These are phyloP conservation scores for Chara braunii DNA, from an alignment of 139 green algal species.

Conservation along the genomic window DNA sequence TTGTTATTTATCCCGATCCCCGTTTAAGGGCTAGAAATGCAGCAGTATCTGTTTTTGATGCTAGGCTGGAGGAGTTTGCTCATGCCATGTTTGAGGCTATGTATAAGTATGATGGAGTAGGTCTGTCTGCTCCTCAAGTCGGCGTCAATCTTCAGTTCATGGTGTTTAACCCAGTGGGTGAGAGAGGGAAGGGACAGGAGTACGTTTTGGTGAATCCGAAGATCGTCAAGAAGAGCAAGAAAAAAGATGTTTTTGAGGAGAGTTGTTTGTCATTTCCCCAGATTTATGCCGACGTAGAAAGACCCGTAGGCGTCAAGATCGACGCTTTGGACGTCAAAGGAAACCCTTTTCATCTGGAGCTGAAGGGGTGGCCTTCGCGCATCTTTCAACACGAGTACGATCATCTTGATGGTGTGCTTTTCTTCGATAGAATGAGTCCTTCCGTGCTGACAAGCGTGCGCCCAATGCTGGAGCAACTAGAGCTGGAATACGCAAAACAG, in stretches of 20 bases:
- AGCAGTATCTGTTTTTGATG: slow-evolving; percentile 66
- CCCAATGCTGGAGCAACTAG: too few species aligned
- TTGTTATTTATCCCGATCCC: slow-evolving; percentile 88
- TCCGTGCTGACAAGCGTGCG: too few species aligned
- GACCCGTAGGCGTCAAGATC: slow-evolving; percentile 58
- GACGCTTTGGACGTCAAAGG: slow-evolving; percentile 73
- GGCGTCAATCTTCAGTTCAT: slow-evolving; percentile 94
- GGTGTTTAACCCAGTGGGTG: slow-evolving; percentile 87
- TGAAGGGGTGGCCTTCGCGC: slow-evolving; percentile 68
- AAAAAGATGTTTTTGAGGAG: slow-evolving; percentile 45
- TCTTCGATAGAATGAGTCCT: too few species aligned
- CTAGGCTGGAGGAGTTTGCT: slow-evolving; percentile 59
- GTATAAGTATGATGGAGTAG: slow-evolving; percentile 90
- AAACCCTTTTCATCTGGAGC: slow-evolving; percentile 52
- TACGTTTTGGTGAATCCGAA: slow-evolving; percentile 87
- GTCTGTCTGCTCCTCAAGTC: slow-evolving; percentile 86
- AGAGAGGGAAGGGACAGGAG: slow-evolving; percentile 58
- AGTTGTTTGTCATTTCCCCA: slow-evolving; percentile 49
- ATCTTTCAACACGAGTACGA: slow-evolving; percentile 99
- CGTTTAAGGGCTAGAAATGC: slow-evolving; percentile 75
- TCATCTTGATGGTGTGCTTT: slow-evolving; percentile 69
- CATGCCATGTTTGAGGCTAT: slow-evolving; percentile 91
- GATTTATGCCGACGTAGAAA: slow-evolving; percentile 43
- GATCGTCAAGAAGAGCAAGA: slow-evolving; percentile 59
- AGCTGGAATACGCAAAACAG: too few species aligned